Evolutionary conservation across 768 basidiomycete genomes (phyloP), one percentile per base, ranked within the genome.

Genomic region (Sarcomyxa edulis): DNA sequence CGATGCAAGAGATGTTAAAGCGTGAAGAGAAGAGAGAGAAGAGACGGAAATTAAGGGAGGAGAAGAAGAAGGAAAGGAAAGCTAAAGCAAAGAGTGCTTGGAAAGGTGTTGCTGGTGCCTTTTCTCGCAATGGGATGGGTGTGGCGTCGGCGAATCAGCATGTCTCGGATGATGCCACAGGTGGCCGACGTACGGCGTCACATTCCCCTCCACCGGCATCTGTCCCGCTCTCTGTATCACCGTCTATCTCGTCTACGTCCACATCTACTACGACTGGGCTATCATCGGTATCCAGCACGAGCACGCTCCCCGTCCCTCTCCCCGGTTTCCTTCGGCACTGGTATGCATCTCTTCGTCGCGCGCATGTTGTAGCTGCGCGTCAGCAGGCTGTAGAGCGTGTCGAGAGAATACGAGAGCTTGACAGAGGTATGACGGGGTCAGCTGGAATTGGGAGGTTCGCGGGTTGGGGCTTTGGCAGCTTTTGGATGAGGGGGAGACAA

Each of bases 401-500:
- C 2, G 74, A 82, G 52, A 68, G 83, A 21, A 71, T 86, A 11
- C 67, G 80, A n/a, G 74, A 76, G 48, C 67, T 81, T 29, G 80
- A 75, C 37, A 62, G 72, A 14, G 60, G 51, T 44, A 58, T 46
- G 28, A 31, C 35, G 6, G 42, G 45, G 21, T 58, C 46, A 51
- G 56, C 37, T 46, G 48, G 23, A 52, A 47, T 42, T 56, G 56
- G 23, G 53, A 30, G 52, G 3, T 53, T 56, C 10, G 51, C 34
- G 46, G 84, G 83, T 1, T 89, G 88, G 86, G 84, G 81, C 0
- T 58, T 89, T 35, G 86, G 87, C 2, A 79, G 76, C 42, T 86
- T 80, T 56, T 47, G 57, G 45, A 48, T 48, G 15, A 32, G 43
- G 27, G 50, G 38, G 42, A 28, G 55, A 41, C 40, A 48, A n/a